These are phyloP conservation scores for Ceratobasidium sp. DNA, from an alignment of 1,284 basidiomycete species.

Conservation along the genomic window DNA sequence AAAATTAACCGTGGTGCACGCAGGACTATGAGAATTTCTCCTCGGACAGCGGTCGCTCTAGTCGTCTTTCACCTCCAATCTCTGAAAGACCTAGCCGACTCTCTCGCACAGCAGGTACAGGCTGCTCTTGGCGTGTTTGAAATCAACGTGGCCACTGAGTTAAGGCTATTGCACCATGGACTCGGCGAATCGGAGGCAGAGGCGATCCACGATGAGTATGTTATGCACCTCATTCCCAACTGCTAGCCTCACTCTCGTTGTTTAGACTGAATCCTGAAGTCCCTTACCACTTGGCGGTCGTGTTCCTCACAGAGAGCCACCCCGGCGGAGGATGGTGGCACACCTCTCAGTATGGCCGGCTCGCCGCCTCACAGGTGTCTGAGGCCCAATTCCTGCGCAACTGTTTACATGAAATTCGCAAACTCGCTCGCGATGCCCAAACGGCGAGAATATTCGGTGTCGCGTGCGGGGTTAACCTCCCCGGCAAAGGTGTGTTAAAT, in stretches of 20 bases:
- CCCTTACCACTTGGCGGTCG: conserved; percentile 13
- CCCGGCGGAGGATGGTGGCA: conserved; percentile 33
- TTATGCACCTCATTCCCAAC: background rate
- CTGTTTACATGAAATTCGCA: background rate
- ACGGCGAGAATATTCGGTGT: background rate
- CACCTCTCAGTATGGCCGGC: background rate
- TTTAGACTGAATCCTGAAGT: background rate
- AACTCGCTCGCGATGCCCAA: background rate
- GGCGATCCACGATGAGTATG: conserved; percentile 1
- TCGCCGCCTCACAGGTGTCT: background rate
- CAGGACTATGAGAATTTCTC: background rate
- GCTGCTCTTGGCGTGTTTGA: conserved; percentile 1
- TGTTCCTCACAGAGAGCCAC: conserved; percentile 17
- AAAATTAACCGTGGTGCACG: conserved; percentile 19
- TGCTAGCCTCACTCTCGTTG: background rate
- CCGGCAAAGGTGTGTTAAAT: background rate
- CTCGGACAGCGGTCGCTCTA: background rate
- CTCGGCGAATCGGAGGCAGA: background rate
- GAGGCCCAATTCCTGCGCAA: background rate
- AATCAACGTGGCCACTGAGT: background rate
- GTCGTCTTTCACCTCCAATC: conserved; percentile 12
- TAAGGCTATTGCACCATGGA: background rate
- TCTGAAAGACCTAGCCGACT: background rate
- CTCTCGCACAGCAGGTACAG: background rate
- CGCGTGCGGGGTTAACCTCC: conserved; percentile 2